Conservation (phyloP, 2,329 filamentous ascomycete species). For the Colletotrichum tabaci region DNA sequence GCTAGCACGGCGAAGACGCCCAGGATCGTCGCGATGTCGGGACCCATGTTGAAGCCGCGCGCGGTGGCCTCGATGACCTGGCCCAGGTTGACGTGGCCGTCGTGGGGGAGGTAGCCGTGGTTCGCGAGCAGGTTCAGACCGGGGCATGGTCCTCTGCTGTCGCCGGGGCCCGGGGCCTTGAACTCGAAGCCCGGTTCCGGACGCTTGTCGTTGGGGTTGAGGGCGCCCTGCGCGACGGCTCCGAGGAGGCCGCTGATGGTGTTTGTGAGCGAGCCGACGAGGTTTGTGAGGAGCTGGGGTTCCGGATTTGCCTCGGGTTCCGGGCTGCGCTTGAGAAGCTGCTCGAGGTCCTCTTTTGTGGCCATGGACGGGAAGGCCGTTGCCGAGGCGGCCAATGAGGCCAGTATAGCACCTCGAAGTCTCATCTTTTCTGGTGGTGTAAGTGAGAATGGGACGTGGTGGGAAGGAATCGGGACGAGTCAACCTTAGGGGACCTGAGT, state of each 20-base stretch:
- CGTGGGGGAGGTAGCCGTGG: constrained; percentile 58
- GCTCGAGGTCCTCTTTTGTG: constrained; percentile 7
- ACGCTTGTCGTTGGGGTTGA: constrained; percentile 23
- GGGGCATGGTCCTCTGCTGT: constrained; percentile 53
- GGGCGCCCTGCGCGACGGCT: constrained; percentile 16
- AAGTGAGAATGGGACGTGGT: no score
- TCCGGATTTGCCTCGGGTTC: constrained; percentile 25
- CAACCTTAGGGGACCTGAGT: no score
- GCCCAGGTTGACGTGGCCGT: constrained; percentile 48
- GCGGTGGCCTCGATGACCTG: constrained; percentile 34
- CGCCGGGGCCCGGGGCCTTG: constrained; percentile 6
- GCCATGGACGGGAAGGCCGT: constrained; percentile 32
- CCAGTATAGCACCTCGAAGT: not conserved
- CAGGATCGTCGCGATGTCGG: constrained; percentile 21
- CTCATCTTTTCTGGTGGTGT: constrained; percentile 9
- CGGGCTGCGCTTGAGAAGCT: constrained; percentile 19
- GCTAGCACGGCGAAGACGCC: constrained; percentile 23
- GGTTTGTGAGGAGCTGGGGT: constrained; percentile 8
- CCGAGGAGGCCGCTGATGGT: constrained; percentile 34
- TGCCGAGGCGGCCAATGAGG: constrained; percentile 18
- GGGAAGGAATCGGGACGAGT: not conserved
- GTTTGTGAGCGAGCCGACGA: constrained; percentile 16
- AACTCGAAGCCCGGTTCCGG: constrained; percentile 35
- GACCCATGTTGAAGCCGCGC: constrained; percentile 33
- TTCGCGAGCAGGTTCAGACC: constrained; percentile 62